A percentile compares a stretch with the other conserved stretches of the same genome.
Conservation (phyloP, 306 rosid species). For the Ziziphus jujuba region DNA sequence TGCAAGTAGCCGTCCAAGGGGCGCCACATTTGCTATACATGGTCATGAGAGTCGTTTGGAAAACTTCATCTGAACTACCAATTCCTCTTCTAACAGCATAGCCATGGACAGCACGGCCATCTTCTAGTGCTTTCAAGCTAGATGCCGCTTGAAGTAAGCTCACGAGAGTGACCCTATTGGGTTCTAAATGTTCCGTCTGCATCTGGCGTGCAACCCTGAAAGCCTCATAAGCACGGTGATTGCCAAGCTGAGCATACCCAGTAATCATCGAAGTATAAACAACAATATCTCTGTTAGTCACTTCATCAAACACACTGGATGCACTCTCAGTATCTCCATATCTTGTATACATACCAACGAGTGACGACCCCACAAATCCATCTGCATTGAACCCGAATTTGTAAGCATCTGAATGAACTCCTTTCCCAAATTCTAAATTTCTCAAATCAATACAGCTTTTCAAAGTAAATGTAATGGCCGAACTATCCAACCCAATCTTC, state of each 20-base stretch:
- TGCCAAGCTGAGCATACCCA: slow-evolving; percentile 41
- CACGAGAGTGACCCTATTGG: slow-evolving; percentile 50
- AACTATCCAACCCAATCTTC: slow-evolving; percentile 27
- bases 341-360: slow-evolving; percentile 27
- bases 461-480: slow-evolving; percentile 33
- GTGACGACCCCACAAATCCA: slow-evolving; percentile 52
- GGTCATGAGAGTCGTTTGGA: slow-evolving; percentile 49
- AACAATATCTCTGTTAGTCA: slow-evolving; percentile 45
- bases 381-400: slow-evolving; percentile 37
- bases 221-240: slow-evolving; percentile 23
- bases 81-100: slow-evolving; percentile 45
- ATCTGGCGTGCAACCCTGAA: slow-evolving; percentile 32
- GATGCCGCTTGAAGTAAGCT: slow-evolving; percentile 44
- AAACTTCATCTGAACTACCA: slow-evolving; percentile 46
- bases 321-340: slow-evolving; percentile 33
- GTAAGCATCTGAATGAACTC: slow-evolving; percentile 43
- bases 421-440: slow-evolving; percentile 35
- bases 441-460: slow-evolving; percentile 37
- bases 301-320: slow-evolving; percentile 49
- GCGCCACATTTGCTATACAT: slow-evolving; percentile 52
- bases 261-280: slow-evolving; percentile 46
- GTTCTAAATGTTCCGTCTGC: slow-evolving; percentile 35
- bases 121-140: slow-evolving; percentile 20
- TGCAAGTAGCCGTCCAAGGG: slow-evolving; percentile 30
- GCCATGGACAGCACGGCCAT: slow-evolving; percentile 47